Conservation (phyloP, 2,329 filamentous ascomycete genomes). For the Allantophomopsis lycopodina region DNA sequence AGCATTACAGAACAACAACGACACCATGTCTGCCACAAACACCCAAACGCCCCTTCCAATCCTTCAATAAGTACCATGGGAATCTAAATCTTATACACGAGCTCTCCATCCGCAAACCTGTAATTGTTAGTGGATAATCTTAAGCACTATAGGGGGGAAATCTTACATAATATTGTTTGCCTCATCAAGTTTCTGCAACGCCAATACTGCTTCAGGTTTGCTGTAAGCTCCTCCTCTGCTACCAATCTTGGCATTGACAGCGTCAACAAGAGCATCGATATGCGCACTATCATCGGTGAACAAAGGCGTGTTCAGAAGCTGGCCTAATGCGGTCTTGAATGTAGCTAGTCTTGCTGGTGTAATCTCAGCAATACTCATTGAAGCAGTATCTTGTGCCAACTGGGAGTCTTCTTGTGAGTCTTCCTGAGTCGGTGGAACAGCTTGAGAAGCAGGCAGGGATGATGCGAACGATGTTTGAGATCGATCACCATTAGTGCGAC, state of each 20-base stretch:
- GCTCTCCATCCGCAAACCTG: slow-evolving; percentile 46
- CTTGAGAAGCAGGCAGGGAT: slow-evolving; percentile 19
- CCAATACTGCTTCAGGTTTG: slow-evolving; percentile 59
- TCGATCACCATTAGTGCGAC: slow-evolving; percentile 5
- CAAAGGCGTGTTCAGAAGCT: slow-evolving; percentile 67
- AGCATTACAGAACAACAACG: too few species aligned
- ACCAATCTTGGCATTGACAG: slow-evolving; percentile 63
- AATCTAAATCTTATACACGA: slow-evolving; percentile 56
- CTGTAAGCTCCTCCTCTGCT: slow-evolving; percentile 46
- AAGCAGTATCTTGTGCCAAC: slow-evolving; percentile 13
- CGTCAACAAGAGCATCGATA: slow-evolving; percentile 59
- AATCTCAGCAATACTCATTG: slow-evolving; percentile 11
- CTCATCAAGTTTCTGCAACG: slow-evolving; percentile 67
- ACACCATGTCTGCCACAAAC: slow-evolving; percentile 1
- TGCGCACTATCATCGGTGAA: slow-evolving; percentile 79
- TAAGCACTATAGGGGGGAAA: not conserved
- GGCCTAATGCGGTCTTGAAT: slow-evolving; percentile 73
- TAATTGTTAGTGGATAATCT: slow-evolving; percentile 1
- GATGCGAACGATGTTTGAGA: slow-evolving; percentile 25
- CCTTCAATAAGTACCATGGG: not conserved
- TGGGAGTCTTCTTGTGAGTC: slow-evolving; percentile 15
- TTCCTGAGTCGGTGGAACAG: slow-evolving; percentile 10
- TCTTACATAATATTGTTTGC: slow-evolving; percentile 85
- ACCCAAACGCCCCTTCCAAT: slow-evolving; percentile 1
- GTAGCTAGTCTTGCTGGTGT: slow-evolving; percentile 47